These are phyloP conservation scores for Herpotrichia juniperi DNA, from an alignment of 2,329 filamentous ascomycete species.

Conservation along the genomic window DNA sequence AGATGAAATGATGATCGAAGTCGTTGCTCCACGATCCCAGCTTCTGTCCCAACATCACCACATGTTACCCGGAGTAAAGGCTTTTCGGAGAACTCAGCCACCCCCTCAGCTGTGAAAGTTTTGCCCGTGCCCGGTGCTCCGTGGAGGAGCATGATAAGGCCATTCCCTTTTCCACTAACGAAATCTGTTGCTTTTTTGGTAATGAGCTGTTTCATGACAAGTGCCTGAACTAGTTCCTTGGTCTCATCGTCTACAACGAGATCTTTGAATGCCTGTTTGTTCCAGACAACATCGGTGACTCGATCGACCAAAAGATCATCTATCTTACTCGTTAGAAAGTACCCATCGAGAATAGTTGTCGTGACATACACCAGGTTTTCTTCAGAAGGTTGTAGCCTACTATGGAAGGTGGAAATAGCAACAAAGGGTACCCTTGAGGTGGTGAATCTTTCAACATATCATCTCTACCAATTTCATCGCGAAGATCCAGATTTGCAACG, in stretches of 20 bases:
- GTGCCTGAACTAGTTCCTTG: slow-evolving; percentile 16
- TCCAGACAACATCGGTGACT: slow-evolving; percentile 11
- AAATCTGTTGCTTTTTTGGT: slow-evolving; percentile 11
- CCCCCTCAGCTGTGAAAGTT: slow-evolving; percentile 35
- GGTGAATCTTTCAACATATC: too few relatives aligned
- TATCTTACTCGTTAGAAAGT: too few relatives aligned
- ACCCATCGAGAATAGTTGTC: too few relatives aligned
- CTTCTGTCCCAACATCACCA: slow-evolving; percentile 8
- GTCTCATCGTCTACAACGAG: slow-evolving; percentile 8
- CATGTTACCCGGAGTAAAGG: slow-evolving; percentile 49
- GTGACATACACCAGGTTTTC: too few relatives aligned
- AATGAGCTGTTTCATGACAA: slow-evolving; percentile 10
- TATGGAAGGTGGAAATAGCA: too few relatives aligned
- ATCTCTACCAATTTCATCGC: too few relatives aligned
- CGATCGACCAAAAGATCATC: slow-evolving; percentile 13
- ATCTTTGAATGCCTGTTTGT: slow-evolving; percentile 11
- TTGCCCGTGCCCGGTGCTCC: slow-evolving; percentile 57
- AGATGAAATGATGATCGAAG: slow-evolving; percentile 6
- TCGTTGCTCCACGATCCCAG: slow-evolving; percentile 5
- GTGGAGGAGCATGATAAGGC: slow-evolving; percentile 56
- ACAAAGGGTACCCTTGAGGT: too few relatives aligned
- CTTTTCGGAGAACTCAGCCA: slow-evolving; percentile 54
- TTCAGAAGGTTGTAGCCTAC: too few relatives aligned
- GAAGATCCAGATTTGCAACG: too few relatives aligned
- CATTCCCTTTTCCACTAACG: slow-evolving; percentile 56